A percentile compares a stretch with the other conserved stretches of the same genome.
These are phyloP conservation scores for Artemisia argyi DNA, from an alignment of 129 eudicot genomes.

Conservation along the genomic window DNA sequence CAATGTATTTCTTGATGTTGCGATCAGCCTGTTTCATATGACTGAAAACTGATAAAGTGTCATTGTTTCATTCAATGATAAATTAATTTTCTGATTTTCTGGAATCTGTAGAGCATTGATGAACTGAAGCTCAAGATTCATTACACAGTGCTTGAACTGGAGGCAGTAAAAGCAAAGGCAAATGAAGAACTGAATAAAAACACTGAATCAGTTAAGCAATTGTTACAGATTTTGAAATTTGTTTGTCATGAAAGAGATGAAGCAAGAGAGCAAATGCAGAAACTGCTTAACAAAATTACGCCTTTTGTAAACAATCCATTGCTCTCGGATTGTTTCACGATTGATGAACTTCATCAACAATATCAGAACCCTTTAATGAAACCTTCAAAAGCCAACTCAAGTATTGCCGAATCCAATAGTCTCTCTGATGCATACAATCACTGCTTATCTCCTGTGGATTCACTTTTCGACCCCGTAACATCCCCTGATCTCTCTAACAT, in stretches of 20 bases:
- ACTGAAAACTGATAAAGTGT: too few species aligned
- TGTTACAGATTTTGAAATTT: conserved; percentile 51
- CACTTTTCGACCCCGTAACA: conserved; percentile 46
- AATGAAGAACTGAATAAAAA: conserved; percentile 52
- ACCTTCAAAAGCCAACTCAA: conserved; percentile 54
- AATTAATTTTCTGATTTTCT: not conserved
- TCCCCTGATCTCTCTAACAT: conserved; percentile 50
- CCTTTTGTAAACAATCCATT: conserved; percentile 13
- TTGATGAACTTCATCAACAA: conserved; percentile 24
- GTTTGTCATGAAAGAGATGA: conserved; percentile 87
- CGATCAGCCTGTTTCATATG: too few species aligned
- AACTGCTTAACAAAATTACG: conserved; percentile 46
- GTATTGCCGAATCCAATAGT: conserved; percentile 62
- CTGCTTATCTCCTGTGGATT: conserved; percentile 52
- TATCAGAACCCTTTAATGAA: conserved; percentile 29
- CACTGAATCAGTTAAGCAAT: conserved; percentile 50
- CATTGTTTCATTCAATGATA: not conserved
- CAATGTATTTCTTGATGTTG: too few species aligned
- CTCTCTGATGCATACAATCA: conserved; percentile 53
- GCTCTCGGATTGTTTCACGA: not conserved
- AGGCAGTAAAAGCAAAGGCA: conserved; percentile 56
- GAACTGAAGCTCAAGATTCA: conserved; percentile 68
- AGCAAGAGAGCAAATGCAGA: conserved; percentile 64
- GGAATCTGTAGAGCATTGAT: conserved; percentile 42
- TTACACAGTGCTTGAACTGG: conserved; percentile 56